Conservation (phyloP, 768 basidiomycete genomes). For the Mycena sanguinolenta region DNA sequence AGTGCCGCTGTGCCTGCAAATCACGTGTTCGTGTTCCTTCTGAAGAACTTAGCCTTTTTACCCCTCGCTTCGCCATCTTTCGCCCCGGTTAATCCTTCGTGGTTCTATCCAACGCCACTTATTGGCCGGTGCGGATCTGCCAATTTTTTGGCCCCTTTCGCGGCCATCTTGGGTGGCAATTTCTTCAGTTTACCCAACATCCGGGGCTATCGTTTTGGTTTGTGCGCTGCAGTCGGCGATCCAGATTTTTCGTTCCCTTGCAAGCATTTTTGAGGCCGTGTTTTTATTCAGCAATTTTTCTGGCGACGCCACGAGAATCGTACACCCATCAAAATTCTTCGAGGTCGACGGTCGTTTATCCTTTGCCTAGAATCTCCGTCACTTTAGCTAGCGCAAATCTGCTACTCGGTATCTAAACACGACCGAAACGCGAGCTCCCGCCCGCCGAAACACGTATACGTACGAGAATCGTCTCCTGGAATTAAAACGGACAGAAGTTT, state of each 20-base stretch:
- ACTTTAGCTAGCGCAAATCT: conserved; percentile 31
- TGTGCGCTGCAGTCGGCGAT: no score
- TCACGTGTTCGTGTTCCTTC: conserved; percentile 22
- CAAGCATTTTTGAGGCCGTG: not conserved
- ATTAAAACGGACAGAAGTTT: not conserved
- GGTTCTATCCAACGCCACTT: conserved; percentile 28
- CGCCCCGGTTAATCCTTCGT: not conserved
- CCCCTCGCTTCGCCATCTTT: conserved; percentile 8
- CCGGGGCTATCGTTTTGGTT: not conserved
- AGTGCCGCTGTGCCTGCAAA: not conserved
- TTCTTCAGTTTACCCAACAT: conserved; percentile 21
- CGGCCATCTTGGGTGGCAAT: not conserved
- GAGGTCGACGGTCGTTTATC: not conserved
- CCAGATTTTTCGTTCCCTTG: no score
- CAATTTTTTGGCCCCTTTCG: conserved; percentile 1
- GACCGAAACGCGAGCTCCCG: not conserved
- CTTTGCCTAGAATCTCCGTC: conserved; percentile 15
- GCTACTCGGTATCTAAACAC: conserved; percentile 21
- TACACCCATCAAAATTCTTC: not conserved
- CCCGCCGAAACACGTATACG: conserved; percentile 3
- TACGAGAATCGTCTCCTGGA: conserved; percentile 8
- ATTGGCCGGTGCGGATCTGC: conserved; percentile 21
- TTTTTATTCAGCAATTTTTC: no score
- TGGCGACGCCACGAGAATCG: no score
- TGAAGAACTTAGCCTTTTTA: not conserved